Evolutionary conservation across 208 protist species (phyloP).

Genomic region (Angomonas ambiguus): DNA sequence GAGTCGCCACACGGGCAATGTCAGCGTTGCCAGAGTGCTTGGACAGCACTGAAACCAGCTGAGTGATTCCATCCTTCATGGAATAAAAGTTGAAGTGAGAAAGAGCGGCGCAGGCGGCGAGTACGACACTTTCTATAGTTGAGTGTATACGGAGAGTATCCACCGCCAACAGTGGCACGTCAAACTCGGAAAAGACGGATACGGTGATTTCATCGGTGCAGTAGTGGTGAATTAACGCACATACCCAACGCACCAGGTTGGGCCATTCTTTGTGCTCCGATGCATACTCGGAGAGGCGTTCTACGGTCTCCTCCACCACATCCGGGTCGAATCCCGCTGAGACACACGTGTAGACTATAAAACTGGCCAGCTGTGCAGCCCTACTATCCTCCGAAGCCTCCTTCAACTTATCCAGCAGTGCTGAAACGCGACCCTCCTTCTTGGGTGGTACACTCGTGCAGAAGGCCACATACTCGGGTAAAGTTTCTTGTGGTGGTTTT

Average conservation of each 20-base stretch:
- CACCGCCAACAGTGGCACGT: slow-evolving; percentile 63
- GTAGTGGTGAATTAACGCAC: slow-evolving; percentile 85
- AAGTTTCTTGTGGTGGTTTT: slow-evolving; percentile 19
- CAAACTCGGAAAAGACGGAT: slow-evolving; percentile 83
- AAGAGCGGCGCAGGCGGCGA: slow-evolving; percentile 61
- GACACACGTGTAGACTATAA: slow-evolving; percentile 74
- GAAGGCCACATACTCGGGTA: slow-evolving; percentile 79
- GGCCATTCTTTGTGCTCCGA: slow-evolving; percentile 65
- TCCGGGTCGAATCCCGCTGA: slow-evolving; percentile 50
- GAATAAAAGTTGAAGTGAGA: slow-evolving; percentile 86
- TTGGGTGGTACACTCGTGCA: slow-evolving; percentile 58
- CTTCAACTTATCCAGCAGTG: slow-evolving; percentile 59
- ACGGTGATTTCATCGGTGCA: slow-evolving; percentile 88
- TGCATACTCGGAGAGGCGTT: slow-evolving; percentile 47
- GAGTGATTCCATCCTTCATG: slow-evolving; percentile 79
- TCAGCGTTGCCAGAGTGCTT: slow-evolving; percentile 44
- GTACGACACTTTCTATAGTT: slow-evolving; percentile 40
- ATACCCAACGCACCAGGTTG: slow-evolving; percentile 72
- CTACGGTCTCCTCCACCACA: slow-evolving; percentile 72
- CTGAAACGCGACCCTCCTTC: slow-evolving; percentile 47
- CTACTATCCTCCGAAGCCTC: slow-evolving; percentile 63
- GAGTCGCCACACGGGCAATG: slow-evolving; percentile 44
- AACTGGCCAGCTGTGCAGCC: slow-evolving; percentile 56
- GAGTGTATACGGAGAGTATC: slow-evolving; percentile 48
- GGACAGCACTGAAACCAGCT: slow-evolving; percentile 56